phyloP scores from a whole-genome alignment of 768 basidiomycete species.

The Termitomyces sp. region DNA sequence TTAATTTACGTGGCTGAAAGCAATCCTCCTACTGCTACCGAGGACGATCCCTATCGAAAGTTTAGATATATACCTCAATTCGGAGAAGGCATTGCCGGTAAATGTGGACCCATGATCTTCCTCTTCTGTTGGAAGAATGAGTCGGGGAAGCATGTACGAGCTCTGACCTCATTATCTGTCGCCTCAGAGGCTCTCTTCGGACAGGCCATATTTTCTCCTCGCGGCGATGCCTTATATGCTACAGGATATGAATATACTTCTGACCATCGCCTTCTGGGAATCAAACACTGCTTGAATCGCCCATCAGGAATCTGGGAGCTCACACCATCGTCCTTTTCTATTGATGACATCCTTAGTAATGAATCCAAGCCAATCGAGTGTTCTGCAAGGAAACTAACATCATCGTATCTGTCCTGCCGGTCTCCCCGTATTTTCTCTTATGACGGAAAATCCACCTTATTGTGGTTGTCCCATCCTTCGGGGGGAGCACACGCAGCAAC shows the following conservation, averaged over 20 bases:
- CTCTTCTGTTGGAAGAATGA: constrained; percentile 40
- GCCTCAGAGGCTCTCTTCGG: constrained; percentile 37
- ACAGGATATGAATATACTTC: constrained; percentile 56
- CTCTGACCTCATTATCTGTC: constrained; percentile 6
- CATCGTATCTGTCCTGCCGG: constrained; percentile 41
- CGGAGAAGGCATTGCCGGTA: constrained; percentile 55
- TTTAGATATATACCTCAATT: constrained; percentile 55
- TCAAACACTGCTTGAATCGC: constrained; percentile 56
- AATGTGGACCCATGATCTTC: constrained; percentile 48
- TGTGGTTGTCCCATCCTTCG: constrained; percentile 49
- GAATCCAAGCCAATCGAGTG: constrained; percentile 9
- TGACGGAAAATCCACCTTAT: constrained; percentile 21
- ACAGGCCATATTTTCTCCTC: constrained; percentile 46
- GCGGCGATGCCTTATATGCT: constrained; percentile 38
- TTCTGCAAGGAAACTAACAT: constrained; percentile 34
- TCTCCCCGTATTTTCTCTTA: constrained; percentile 46
- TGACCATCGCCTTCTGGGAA: constrained; percentile 55
- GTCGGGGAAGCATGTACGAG: not conserved
- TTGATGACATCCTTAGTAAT: constrained; percentile 1
- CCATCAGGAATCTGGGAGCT: constrained; percentile 53
- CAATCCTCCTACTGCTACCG: constrained; percentile 24
- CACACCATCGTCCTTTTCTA: constrained; percentile 14
- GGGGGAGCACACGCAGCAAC: constrained; percentile 61
- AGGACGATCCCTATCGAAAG: constrained; percentile 31
- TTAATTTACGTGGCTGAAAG: constrained; percentile 59